phyloP scores from a whole-genome alignment of 2,329 filamentous ascomycete genomes.

The Fusarium sp. region DNA sequence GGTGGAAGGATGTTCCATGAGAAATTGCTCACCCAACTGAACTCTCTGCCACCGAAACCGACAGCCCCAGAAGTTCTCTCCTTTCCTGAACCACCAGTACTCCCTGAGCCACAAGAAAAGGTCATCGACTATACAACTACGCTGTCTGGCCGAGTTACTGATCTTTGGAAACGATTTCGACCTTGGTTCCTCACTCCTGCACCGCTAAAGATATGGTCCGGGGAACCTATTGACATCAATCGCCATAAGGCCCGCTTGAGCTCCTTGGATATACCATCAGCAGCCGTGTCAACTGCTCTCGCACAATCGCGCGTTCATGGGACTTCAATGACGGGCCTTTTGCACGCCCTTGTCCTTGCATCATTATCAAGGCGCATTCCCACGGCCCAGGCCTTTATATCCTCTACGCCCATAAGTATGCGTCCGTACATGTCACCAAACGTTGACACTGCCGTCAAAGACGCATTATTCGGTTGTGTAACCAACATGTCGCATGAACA shows the following conservation, averaged over 20 bases:
- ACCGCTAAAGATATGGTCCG: constrained; percentile 55
- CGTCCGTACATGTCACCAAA: constrained; percentile 52
- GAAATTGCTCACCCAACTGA: constrained; percentile 59
- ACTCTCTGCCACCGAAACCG: constrained; percentile 26
- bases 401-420: constrained; percentile 60
- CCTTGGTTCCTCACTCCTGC: constrained; percentile 54
- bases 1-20: constrained; percentile 63
- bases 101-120: constrained; percentile 57
- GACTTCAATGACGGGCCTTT: constrained; percentile 62
- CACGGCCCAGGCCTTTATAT: constrained; percentile 52
- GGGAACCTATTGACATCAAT: constrained; percentile 51
- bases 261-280: constrained; percentile 52
- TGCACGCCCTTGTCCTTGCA: constrained; percentile 60
- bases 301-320: constrained; percentile 55
- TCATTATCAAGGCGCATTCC: constrained; percentile 57
- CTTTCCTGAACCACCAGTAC: constrained; percentile 48
- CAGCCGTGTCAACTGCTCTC: constrained; percentile 51
- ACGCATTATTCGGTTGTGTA: constrained; percentile 57
- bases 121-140: constrained; percentile 57
- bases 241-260: constrained; percentile 53
- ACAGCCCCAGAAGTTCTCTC: constrained; percentile 18
- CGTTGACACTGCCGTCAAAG: constrained; percentile 47
- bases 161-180: constrained; percentile 56
- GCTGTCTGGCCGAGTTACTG: constrained; percentile 54
- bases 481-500: constrained; percentile 52